Percentiles rank a stretch among this genome's conserved stretches.
Evolutionary conservation across 441 rosid species (phyloP).

Genomic region (Breynia disticha): DNA sequence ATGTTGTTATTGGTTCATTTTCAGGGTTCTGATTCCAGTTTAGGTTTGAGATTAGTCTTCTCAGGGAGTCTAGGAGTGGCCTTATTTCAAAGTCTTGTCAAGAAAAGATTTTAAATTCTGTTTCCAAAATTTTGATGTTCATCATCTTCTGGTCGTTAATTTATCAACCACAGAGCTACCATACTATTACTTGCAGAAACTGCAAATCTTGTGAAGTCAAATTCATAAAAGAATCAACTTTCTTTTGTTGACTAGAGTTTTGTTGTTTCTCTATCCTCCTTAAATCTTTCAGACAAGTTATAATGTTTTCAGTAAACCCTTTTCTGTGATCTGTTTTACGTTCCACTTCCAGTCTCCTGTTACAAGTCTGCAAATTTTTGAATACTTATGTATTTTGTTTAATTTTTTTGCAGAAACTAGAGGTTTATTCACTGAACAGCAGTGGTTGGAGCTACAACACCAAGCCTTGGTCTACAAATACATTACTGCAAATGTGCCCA

Average conservation of each 20-base stretch:
- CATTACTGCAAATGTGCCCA: slow-evolving; percentile 61
- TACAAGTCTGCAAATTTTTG: slow-evolving; percentile 1
- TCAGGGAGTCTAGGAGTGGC: slow-evolving; percentile 10
- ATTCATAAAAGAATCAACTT: neutral
- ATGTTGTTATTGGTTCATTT: slow-evolving; percentile 7
- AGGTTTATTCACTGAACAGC: slow-evolving; percentile 74
- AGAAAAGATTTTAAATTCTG: slow-evolving; percentile 10
- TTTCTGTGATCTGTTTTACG: slow-evolving; percentile 8
- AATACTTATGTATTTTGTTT: slow-evolving; percentile 3
- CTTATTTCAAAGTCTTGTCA: slow-evolving; percentile 28
- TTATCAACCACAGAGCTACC: slow-evolving; percentile 12
- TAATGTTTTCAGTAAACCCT: slow-evolving; percentile 8
- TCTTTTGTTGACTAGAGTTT: neutral
- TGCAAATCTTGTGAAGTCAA: slow-evolving; percentile 9
- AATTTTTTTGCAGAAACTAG: slow-evolving; percentile 22
- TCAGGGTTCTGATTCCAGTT: slow-evolving; percentile 12
- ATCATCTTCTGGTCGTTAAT: slow-evolving; percentile 11
- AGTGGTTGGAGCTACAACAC: slow-evolving; percentile 87
- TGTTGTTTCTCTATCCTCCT: slow-evolving; percentile 12
- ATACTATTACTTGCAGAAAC: slow-evolving; percentile 3
- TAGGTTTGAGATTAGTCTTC: slow-evolving; percentile 16
- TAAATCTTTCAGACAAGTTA: slow-evolving; percentile 20
- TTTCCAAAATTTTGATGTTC: slow-evolving; percentile 7
- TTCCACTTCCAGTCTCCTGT: slow-evolving; percentile 3
- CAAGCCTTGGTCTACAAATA: slow-evolving; percentile 91